phyloP scores from a whole-genome alignment of 1,139 yeast species.

The Pichia sp. region DNA sequence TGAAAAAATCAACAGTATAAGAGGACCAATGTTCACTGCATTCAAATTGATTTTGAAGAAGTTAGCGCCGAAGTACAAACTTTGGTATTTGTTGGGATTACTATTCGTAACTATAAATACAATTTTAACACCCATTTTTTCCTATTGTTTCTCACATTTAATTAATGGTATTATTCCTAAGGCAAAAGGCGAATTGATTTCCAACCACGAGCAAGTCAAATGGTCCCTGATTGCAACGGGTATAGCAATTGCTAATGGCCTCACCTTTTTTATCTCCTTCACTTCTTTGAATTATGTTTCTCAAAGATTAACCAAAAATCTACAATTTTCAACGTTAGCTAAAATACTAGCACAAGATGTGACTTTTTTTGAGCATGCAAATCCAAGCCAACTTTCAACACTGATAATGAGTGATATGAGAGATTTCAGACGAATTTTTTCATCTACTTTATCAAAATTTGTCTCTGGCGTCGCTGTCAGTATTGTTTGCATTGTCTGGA shows the following conservation, averaged over 20 bases:
- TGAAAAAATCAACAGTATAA: slow-evolving; percentile 6
- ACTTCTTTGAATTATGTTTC: slow-evolving; percentile 52
- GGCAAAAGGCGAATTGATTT: slow-evolving; percentile 32
- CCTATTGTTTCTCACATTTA: slow-evolving; percentile 69
- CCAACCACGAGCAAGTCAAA: slow-evolving; percentile 39
- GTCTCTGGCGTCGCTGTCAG: slow-evolving; percentile 52
- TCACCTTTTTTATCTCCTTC: slow-evolving; percentile 48
- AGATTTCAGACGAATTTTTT: slow-evolving; percentile 61
- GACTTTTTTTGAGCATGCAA: slow-evolving; percentile 47
- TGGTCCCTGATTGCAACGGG: slow-evolving; percentile 70
- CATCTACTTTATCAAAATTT: slow-evolving; percentile 55
- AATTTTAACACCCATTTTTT: slow-evolving; percentile 67
- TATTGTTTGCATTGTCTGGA: slow-evolving; percentile 67
- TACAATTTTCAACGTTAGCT: slow-evolving; percentile 50
- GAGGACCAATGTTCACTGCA: slow-evolving; percentile 14
- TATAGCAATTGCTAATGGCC: slow-evolving; percentile 59
- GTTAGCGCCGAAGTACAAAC: slow-evolving; percentile 14
- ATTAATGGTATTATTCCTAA: slow-evolving; percentile 50
- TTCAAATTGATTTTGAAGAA: slow-evolving; percentile 5
- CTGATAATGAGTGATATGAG: slow-evolving; percentile 75
- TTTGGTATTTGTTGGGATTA: slow-evolving; percentile 43
- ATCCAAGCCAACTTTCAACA: slow-evolving; percentile 59
- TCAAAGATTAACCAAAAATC: slow-evolving; percentile 60
- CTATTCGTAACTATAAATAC: slow-evolving; percentile 54
- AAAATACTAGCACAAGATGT: slow-evolving; percentile 51